These are phyloP conservation scores for Ceratobasidium sp. DNA, from an alignment of 1,284 basidiomycete genomes.

Conservation along the genomic window DNA sequence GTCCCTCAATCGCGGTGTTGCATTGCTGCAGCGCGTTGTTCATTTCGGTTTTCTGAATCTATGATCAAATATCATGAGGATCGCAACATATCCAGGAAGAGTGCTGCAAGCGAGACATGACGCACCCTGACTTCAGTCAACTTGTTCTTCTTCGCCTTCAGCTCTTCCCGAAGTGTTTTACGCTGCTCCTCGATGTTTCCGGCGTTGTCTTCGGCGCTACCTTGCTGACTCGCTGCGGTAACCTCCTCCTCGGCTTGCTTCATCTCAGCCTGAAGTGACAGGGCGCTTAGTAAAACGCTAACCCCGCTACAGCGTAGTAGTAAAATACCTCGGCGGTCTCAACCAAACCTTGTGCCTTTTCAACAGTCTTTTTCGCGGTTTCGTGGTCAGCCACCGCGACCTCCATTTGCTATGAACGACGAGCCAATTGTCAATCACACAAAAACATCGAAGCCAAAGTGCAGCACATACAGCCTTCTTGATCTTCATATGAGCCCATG, in stretches of 20 bases:
- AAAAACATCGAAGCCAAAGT: background rate
- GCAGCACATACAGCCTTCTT: slow-evolving; percentile 71
- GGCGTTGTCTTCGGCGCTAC: slow-evolving; percentile 54
- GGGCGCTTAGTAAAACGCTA: slow-evolving; percentile 18
- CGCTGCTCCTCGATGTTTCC: slow-evolving; percentile 66
- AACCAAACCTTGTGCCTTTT: slow-evolving; percentile 38
- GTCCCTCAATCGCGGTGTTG: slow-evolving; percentile 37
- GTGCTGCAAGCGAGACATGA: slow-evolving; percentile 10
- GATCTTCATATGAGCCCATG: slow-evolving; percentile 88
- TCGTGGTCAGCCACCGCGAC: slow-evolving; percentile 64
- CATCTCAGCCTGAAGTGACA: slow-evolving; percentile 58
- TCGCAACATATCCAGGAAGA: no score
- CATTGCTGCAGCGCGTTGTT: slow-evolving; percentile 55
- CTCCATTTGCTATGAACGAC: slow-evolving; percentile 54
- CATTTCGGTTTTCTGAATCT: slow-evolving; percentile 60
- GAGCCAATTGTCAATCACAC: background rate
- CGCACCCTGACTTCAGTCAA: slow-evolving; percentile 65
- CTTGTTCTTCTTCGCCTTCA: slow-evolving; percentile 64
- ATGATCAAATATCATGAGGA: background rate
- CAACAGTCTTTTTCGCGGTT: slow-evolving; percentile 55
- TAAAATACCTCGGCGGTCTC: slow-evolving; percentile 63
- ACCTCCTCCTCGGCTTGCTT: slow-evolving; percentile 48
- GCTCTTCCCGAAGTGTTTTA: slow-evolving; percentile 61
- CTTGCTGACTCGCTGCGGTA: slow-evolving; percentile 27
- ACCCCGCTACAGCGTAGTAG: background rate